A percentile compares a stretch with the other conserved stretches of the same genome.
Evolutionary conservation across 2,329 filamentous ascomycete genomes (phyloP).

Genomic region (Verticillium alfalfae): DNA sequence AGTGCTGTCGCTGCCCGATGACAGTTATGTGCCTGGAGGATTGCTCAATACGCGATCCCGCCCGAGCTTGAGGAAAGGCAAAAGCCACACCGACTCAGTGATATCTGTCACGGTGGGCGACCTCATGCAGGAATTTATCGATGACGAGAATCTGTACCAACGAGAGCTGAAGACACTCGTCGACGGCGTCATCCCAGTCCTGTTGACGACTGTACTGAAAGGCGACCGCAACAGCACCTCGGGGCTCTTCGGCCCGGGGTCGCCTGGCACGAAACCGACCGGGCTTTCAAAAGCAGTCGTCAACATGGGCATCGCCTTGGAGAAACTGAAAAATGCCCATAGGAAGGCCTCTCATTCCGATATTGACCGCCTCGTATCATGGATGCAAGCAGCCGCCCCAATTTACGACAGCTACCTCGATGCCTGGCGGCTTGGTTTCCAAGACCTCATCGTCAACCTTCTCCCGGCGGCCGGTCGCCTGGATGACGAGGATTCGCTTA

Average conservation of each 20-base stretch:
- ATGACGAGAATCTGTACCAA: slow-evolving; percentile 83
- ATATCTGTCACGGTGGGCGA: slow-evolving; percentile 70
- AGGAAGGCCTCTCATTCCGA: slow-evolving; percentile 72
- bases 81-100: slow-evolving; percentile 59
- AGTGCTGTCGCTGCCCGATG: slow-evolving; percentile 70
- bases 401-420: slow-evolving; percentile 82
- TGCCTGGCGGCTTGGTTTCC: slow-evolving; percentile 88
- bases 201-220: slow-evolving; percentile 78
- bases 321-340: slow-evolving; percentile 77
- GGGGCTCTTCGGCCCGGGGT: slow-evolving; percentile 60
- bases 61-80: slow-evolving; percentile 70
- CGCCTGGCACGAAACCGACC: slow-evolving; percentile 46
- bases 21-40: slow-evolving; percentile 49
- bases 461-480: slow-evolving; percentile 55
- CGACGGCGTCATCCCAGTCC: slow-evolving; percentile 89
- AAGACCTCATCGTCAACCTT: slow-evolving; percentile 90
- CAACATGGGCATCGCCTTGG: slow-evolving; percentile 86
- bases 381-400: slow-evolving; percentile 73
- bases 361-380: slow-evolving; percentile 65
- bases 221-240: slow-evolving; percentile 58
- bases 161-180: slow-evolving; percentile 89
- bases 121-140: slow-evolving; percentile 71
- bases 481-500: slow-evolving; percentile 56
- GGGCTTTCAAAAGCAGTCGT: slow-evolving; percentile 80
- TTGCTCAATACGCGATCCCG: slow-evolving; percentile 69